Evolutionary conservation across 2,329 filamentous ascomycete species (phyloP).

Genomic region (Hypocreales sp.): DNA sequence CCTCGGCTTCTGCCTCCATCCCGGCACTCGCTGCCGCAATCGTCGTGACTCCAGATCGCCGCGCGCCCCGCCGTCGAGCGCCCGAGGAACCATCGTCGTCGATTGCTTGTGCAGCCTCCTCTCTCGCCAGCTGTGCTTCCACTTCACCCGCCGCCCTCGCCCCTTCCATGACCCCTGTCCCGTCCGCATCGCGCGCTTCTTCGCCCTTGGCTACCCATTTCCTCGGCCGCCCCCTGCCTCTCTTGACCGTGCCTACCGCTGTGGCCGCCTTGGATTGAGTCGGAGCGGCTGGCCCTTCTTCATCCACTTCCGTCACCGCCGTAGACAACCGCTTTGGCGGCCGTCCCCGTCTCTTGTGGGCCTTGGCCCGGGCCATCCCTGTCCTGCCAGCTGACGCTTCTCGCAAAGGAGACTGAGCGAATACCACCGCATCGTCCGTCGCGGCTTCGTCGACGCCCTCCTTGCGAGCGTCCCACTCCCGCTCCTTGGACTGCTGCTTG

Average conservation of each 20-base stretch:
- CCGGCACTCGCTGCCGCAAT: slow-evolving; percentile 7
- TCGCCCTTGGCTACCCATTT: too few species aligned
- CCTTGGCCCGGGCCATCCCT: too few species aligned
- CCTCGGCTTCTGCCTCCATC: slow-evolving; percentile 1
- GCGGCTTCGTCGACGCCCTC: slow-evolving; percentile 24
- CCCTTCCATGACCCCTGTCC: too few species aligned
- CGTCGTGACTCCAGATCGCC: slow-evolving; percentile 11
- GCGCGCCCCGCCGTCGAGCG: too few species aligned
- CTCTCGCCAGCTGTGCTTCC: slow-evolving; percentile 6
- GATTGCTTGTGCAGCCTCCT: slow-evolving; percentile 4
- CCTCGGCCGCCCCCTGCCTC: slow-evolving; percentile 13
- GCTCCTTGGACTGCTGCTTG: slow-evolving; percentile 1
- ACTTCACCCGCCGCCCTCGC: slow-evolving; percentile 5
- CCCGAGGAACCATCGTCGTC: slow-evolving; percentile 2
- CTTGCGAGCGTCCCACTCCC: slow-evolving; percentile 2
- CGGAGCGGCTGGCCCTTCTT: neutral
- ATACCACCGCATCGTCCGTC: slow-evolving; percentile 15
- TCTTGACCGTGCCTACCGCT: slow-evolving; percentile 4
- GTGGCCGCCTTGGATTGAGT: slow-evolving; percentile 1
- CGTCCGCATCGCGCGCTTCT: too few species aligned
- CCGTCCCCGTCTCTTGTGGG: slow-evolving; percentile 12
- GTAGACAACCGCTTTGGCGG: slow-evolving; percentile 14
- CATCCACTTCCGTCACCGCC: too few species aligned
- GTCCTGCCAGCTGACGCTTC: slow-evolving; percentile 1
- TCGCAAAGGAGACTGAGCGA: slow-evolving; percentile 4